Evolutionary conservation across 2,329 filamentous ascomycete genomes (phyloP).

Genomic region (Neofusicoccum ribis): DNA sequence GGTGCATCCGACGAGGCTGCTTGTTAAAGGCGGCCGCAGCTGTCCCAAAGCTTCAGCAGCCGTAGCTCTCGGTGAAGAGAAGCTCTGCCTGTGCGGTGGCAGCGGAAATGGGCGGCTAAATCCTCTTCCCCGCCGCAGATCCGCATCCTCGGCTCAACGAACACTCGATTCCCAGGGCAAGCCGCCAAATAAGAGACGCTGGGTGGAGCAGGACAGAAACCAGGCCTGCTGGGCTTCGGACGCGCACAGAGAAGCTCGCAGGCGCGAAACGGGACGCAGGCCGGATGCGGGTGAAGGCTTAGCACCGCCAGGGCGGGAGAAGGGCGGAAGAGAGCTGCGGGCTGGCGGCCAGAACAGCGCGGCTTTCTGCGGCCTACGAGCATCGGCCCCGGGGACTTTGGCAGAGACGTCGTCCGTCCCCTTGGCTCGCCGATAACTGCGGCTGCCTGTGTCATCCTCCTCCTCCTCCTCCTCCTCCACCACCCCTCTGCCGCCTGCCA

Average conservation of each 20-base stretch:
- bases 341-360: background rate
- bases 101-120: background rate
- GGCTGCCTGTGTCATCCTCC: background rate
- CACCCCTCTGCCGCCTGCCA: too few species aligned
- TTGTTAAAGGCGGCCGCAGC: too few species aligned
- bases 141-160: background rate
- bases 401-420: background rate
- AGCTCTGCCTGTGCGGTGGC: background rate
- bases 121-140: background rate
- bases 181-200: too few species aligned
- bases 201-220: too few species aligned
- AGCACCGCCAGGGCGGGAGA: too few species aligned
- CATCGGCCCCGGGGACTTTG: background rate
- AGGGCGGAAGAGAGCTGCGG: background rate
- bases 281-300: background rate
- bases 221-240: too few species aligned
- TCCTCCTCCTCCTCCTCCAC: background rate
- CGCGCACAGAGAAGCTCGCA: too few species aligned
- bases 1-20: too few species aligned
- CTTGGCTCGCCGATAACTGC: background rate
- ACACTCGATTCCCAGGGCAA: background rate
- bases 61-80: too few species aligned
- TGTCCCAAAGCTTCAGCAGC: too few species aligned
- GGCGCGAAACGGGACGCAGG: too few species aligned
- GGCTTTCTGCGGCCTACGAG: background rate